These are phyloP conservation scores for Fusarium buxicola DNA, from an alignment of 2,329 filamentous ascomycete species.

Conservation along the genomic window DNA sequence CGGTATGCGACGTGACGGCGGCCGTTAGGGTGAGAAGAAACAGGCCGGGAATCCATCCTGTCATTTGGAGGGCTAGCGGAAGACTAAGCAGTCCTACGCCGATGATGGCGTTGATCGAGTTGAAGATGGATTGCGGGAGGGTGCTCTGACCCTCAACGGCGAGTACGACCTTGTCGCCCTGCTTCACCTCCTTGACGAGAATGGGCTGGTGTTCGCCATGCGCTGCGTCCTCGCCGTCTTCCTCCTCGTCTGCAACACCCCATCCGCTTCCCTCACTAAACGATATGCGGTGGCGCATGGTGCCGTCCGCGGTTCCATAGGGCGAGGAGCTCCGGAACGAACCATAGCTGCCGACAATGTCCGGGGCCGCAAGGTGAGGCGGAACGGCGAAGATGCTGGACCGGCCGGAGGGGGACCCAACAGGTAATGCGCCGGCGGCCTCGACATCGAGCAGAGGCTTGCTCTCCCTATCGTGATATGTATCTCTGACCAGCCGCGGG, in stretches of 20 bases:
- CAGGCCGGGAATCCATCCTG: conserved; percentile 88
- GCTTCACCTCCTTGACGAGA: conserved; percentile 88
- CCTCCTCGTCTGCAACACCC: conserved; percentile 52
- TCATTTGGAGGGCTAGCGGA: conserved; percentile 87
- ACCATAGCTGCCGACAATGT: conserved; percentile 78
- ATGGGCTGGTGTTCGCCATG: conserved; percentile 77
- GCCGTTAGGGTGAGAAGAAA: conserved; percentile 79
- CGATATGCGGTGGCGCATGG: conserved; percentile 56
- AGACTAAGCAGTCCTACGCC: conserved; percentile 90
- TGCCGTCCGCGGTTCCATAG: conserved; percentile 65
- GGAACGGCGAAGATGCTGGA: conserved; percentile 66
- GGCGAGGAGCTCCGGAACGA: conserved; percentile 57
- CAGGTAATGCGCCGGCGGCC: conserved; percentile 48
- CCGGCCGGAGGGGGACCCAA: conserved; percentile 47
- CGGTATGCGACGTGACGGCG: conserved; percentile 84
- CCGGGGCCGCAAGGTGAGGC: conserved; percentile 73
- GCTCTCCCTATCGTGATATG: conserved; percentile 59
- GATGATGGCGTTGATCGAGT: conserved; percentile 93
- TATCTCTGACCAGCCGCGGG: conserved; percentile 14
- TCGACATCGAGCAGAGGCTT: conserved; percentile 61
- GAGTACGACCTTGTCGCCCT: conserved; percentile 86
- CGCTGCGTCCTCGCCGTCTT: conserved; percentile 48
- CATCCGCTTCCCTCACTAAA: conserved; percentile 56
- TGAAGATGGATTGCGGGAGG: conserved; percentile 94
- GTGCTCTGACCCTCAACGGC: conserved; percentile 95